phyloP scores from a whole-genome alignment of 225 moss, liverwort and hornwort species.

The Pseudoscleropodium purum region DNA sequence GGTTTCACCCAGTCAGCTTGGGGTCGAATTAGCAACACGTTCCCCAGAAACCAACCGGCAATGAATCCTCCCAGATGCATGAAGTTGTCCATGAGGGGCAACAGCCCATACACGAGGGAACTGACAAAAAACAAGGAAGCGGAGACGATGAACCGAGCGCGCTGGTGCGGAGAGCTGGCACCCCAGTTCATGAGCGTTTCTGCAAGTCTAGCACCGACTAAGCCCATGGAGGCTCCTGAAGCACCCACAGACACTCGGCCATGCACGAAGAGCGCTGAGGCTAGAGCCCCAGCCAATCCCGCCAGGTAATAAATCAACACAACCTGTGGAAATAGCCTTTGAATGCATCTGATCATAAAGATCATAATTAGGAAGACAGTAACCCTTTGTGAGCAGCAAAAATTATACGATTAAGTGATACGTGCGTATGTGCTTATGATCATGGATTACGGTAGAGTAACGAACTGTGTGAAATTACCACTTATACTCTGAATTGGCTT shows the following conservation, averaged over 20 bases:
- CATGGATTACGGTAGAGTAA: not conserved
- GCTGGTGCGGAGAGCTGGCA: constrained; percentile 23
- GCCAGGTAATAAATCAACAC: constrained; percentile 54
- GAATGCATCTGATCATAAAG: constrained; percentile 30
- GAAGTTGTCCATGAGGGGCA: constrained; percentile 90
- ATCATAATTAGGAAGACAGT: constrained; percentile 2
- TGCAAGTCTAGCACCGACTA: constrained; percentile 63
- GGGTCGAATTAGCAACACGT: constrained; percentile 51
- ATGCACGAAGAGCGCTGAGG: constrained; percentile 61
- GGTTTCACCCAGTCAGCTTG: constrained; percentile 54
- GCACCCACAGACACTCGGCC: constrained; percentile 72
- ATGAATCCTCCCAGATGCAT: constrained; percentile 58
- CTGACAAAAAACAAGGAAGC: constrained; percentile 30
- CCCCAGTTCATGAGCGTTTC: constrained; percentile 73
- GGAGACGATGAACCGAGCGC: constrained; percentile 33
- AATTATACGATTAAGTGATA: not conserved
- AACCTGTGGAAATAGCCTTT: constrained; percentile 34
- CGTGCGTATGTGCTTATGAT: not conserved
- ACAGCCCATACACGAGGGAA: constrained; percentile 49
- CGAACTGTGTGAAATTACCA: not conserved
- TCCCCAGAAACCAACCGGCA: constrained; percentile 57
- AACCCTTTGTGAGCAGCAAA: constrained; percentile 7
- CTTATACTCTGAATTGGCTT: not conserved
- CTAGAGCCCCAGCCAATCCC: constrained; percentile 66
- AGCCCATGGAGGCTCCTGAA: constrained; percentile 75